Evolutionary conservation across 495 filamentous ascomycete species (phyloP), one percentile per base, ranked within the genome.

Genomic region (Hypoxylon perforatum): DNA sequence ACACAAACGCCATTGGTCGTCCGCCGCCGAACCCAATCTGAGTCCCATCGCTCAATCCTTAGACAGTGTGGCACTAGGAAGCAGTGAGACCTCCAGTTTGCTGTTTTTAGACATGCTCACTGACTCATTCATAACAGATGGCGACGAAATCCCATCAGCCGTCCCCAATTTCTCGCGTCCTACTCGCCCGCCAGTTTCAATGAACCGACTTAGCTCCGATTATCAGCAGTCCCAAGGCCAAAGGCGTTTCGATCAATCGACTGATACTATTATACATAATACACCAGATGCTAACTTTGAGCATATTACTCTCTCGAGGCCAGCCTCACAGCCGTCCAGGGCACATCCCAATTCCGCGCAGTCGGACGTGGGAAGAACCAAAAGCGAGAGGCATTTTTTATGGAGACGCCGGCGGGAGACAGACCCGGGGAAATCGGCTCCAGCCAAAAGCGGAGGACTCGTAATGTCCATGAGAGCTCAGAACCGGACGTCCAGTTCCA

Each of bases 31-130:
- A 51, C 82, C 82, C 10, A 72, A 70, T 14, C 54, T 82, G 45
- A 81, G 80, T 50, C 80, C 82, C 1, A 83, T 84, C 41, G 63
- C 70, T 15, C 79, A 83, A 62, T 81, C 81, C 12, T 41, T 73
- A n/a, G 65, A 64, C 15, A 74, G 69, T 65, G 62, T 57, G 51
- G 72, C 63, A 19, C 61, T 68, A 23, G 53, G 48, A 49, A 66
- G 54, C 62, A 65, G 77, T 78, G 45, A 72, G 77, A 58, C 25
- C 15, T 70, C 61, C 21, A 64, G 60, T 53, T 56, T 56, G 33
- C 47, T 63, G 54, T 59, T 55, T 57, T 52, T 56, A 4, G 50
- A 57, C 54, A 28, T 72, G 49, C 50, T 25, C 46, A 54, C 63
- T 68, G 47, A 70, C 67, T 52, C 39, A 42, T n/a, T 49, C 12